Conservation (phyloP, 2,329 filamentous ascomycete genomes). For the Diaporthe sp. region DNA sequence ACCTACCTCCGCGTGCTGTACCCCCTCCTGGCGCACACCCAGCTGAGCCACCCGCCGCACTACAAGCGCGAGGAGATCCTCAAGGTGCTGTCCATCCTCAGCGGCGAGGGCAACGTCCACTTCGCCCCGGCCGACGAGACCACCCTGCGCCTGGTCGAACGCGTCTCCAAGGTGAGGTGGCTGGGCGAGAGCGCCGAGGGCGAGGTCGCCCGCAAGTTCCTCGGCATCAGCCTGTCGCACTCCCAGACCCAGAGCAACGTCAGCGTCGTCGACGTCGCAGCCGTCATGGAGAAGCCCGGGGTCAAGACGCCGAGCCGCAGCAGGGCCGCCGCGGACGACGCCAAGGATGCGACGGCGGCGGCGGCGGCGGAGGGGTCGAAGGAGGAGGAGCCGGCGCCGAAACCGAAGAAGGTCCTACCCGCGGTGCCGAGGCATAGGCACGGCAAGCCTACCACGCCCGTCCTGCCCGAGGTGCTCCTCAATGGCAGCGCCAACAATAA, state of each 20-base stretch:
- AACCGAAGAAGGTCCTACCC: conserved; percentile 60
- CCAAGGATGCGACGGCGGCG: conserved; percentile 38
- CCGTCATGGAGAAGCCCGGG: conserved; percentile 83
- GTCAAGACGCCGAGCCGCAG: conserved; percentile 82
- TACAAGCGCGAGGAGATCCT: conserved; percentile 92
- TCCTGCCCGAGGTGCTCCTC: conserved; percentile 25
- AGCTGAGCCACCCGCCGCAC: conserved; percentile 85
- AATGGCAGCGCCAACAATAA: not conserved
- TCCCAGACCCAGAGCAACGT: conserved; percentile 76
- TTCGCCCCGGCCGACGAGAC: conserved; percentile 86
- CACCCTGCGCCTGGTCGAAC: conserved; percentile 78
- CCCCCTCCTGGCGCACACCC: conserved; percentile 90
- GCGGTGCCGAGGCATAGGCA: conserved; percentile 68
- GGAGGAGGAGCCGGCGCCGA: conserved; percentile 36
- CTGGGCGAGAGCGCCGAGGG: conserved; percentile 58
- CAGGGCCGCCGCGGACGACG: conserved; percentile 41
- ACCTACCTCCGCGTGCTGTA: conserved; percentile 95
- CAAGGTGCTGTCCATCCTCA: conserved; percentile 78
- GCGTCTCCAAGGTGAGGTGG: conserved; percentile 80
- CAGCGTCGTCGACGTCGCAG: conserved; percentile 82
- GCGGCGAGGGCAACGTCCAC: conserved; percentile 73
- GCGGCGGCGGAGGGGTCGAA: conserved; percentile 15
- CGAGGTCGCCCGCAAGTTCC: conserved; percentile 66
- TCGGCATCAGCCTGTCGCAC: conserved; percentile 78
- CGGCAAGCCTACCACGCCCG: conserved; percentile 53